phyloP scores from a whole-genome alignment of 805 yeast genomes.

The Metschnikowia hibisci region DNA sequence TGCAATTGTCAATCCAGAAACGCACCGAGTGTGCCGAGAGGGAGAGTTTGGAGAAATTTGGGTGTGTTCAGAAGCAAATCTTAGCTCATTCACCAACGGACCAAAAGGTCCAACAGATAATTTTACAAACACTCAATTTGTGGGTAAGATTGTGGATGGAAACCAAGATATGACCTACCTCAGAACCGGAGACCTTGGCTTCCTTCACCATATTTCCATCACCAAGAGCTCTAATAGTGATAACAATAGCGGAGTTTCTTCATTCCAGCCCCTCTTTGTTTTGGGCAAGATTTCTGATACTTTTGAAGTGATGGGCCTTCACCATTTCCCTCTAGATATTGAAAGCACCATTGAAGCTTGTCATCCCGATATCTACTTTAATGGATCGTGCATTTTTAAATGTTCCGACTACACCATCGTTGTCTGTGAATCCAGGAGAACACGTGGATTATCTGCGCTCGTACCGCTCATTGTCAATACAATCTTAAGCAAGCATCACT shows the following conservation, averaged over 20 bases:
- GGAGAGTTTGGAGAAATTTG: conserved; percentile 98
- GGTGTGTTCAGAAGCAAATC: conserved; percentile 89
- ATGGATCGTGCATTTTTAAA: conserved; percentile 65
- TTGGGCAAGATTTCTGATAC: conserved; percentile 83
- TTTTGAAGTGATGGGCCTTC: conserved; percentile 85
- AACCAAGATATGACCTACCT: conserved; percentile 62
- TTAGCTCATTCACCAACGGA: conserved; percentile 54
- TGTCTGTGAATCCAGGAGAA: conserved; percentile 60
- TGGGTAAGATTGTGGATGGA: conserved; percentile 61
- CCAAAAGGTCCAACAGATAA: conserved; percentile 49
- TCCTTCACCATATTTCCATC: conserved; percentile 67
- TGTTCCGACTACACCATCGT: conserved; percentile 76
- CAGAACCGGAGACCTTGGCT: conserved; percentile 94
- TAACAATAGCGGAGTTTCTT: conserved; percentile 22
- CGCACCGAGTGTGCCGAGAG: conserved; percentile 66
- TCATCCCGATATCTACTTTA: conserved; percentile 55
- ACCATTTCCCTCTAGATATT: conserved; percentile 84
- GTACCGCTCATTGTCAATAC: conserved; percentile 81
- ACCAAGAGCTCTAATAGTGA: conserved; percentile 39
- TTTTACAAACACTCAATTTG: conserved; percentile 49
- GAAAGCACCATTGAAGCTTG: conserved; percentile 50
- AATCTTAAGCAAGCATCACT: conserved; percentile 74
- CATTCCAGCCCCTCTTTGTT: conserved; percentile 76
- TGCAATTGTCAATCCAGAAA: conserved; percentile 94
- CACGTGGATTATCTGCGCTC: conserved; percentile 58